Evolutionary conservation across 2,329 filamentous ascomycete genomes (phyloP), one percentile per base, ranked within the genome.

Genomic region (Chrysoporthe austroafricana): DNA sequence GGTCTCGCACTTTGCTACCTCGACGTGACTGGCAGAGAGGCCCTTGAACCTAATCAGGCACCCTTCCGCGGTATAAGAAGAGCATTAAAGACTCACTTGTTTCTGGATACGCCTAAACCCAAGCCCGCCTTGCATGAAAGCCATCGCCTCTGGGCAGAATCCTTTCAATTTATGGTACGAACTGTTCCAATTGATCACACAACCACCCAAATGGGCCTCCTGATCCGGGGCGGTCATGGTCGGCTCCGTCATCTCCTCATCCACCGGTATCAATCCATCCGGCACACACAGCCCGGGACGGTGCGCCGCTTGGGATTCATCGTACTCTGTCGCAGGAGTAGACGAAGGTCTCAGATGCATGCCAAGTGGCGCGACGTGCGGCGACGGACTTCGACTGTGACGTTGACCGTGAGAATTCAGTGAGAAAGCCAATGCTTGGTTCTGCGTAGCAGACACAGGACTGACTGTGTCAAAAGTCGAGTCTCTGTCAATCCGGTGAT

Each of bases 111-210:
- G 84, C 72, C 81, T 84, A 59, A 87, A 79, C 7, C 85, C 85
- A 3, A 81, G 74, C 2, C 80, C 81, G 1, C 85, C 85, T 46
- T 78, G 77, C 39, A 82, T 74, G 1, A 83, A 80, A 18, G 85
- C 83, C 59, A 81, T 82, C 7, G 85, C 85, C 1, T 85, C 85
- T 26, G 83, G 80, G 56, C 86, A 88, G 71, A 88, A 86, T 1
- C 85, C 85, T 65, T 85, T 86, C 48, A 84, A 77, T 11, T 82
- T 76, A 62, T 84, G 82, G 70, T 86, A 87, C 0, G 85, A 86
- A 70, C 84, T 85, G 11, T 76, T 71, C 0, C 77, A 74, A 2
- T 76, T 80, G 46, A 87, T 84, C 6, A 72, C 79, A 70, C 80
- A 83, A 58, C 83, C 81, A 73, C 63, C 73, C 71, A 46, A 67